Percentiles rank a stretch among this genome's conserved stretches.
phyloP scores from a whole-genome alignment of 257 asterid species.

The Ilex asprella region DNA sequence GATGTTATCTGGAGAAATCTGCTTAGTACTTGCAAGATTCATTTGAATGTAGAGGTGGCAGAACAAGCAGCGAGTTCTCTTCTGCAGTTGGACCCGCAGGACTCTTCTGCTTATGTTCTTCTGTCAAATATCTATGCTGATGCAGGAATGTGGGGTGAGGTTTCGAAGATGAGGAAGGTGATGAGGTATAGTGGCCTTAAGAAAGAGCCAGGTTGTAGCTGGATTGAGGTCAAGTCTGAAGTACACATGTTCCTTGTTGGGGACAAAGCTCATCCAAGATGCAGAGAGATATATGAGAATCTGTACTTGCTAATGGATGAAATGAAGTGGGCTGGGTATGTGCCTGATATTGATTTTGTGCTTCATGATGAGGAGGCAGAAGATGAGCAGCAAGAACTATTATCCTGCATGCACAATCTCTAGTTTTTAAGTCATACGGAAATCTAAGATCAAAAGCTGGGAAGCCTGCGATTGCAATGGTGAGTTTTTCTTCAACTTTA shows the following conservation, averaged over 20 bases:
- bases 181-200: slow-evolving; percentile 61
- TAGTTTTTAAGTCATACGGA: slow-evolving; percentile 5
- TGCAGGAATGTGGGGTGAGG: slow-evolving; percentile 79
- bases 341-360: slow-evolving; percentile 14
- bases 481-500: no score
- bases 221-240: slow-evolving; percentile 80
- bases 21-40: slow-evolving; percentile 72
- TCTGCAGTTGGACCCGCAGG: slow-evolving; percentile 60
- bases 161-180: slow-evolving; percentile 54
- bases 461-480: no score
- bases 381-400: slow-evolving; percentile 17
- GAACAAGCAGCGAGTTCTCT: slow-evolving; percentile 65
- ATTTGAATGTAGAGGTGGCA: slow-evolving; percentile 75
- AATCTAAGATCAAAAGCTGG: no score
- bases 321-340: slow-evolving; percentile 40
- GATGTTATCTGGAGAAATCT: slow-evolving; percentile 87
- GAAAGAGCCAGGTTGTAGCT: slow-evolving; percentile 91
- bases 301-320: slow-evolving; percentile 42
- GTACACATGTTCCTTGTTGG: slow-evolving; percentile 81
- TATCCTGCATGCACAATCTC: neutral
- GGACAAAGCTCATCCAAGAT: slow-evolving; percentile 81
- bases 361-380: slow-evolving; percentile 8
- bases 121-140: slow-evolving; percentile 74
- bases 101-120: slow-evolving; percentile 72
- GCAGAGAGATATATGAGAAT: slow-evolving; percentile 47